phyloP scores from a whole-genome alignment of 805 yeast genomes.

The Barnettozyma vustinii region DNA sequence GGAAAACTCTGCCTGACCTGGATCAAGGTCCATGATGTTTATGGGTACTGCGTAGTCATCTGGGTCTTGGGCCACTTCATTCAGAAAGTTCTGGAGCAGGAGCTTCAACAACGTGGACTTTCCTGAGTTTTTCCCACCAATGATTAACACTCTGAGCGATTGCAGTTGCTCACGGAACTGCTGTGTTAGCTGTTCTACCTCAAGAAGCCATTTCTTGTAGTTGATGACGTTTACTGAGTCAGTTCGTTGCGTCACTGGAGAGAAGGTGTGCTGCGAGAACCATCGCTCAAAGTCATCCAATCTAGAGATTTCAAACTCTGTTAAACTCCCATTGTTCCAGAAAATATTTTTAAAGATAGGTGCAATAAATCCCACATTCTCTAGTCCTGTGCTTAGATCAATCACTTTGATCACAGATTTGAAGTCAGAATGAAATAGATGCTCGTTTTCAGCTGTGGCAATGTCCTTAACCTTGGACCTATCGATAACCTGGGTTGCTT shows the following conservation, averaged over 20 bases:
- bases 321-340: conserved; percentile 24
- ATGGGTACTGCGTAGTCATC: conserved; percentile 26
- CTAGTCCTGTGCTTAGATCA: conserved; percentile 39
- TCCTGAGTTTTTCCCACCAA: conserved; percentile 68
- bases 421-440: conserved; percentile 34
- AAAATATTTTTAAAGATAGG: conserved; percentile 40
- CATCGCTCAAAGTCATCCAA: conserved; percentile 22
- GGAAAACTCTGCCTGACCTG: conserved; percentile 82
- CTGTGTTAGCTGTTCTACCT: conserved; percentile 34
- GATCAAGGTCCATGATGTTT: conserved; percentile 70
- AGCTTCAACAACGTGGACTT: conserved; percentile 66
- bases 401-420: conserved; percentile 37
- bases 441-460: conserved; percentile 31
- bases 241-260: conserved; percentile 26
- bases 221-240: conserved; percentile 19
- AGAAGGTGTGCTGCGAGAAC: conserved; percentile 35
- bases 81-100: conserved; percentile 44
- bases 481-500: conserved; percentile 35
- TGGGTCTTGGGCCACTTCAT: conserved; percentile 7
- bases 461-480: conserved; percentile 26
- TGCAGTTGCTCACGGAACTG: conserved; percentile 26
- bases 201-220: conserved; percentile 31
- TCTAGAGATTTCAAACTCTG: conserved; percentile 12
- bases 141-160: conserved; percentile 27
- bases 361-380: conserved; percentile 35